A percentile compares a stretch with the other conserved stretches of the same genome.
Conservation (phyloP, 352 stramenopile species). For the Phytopythium sindhum region DNA sequence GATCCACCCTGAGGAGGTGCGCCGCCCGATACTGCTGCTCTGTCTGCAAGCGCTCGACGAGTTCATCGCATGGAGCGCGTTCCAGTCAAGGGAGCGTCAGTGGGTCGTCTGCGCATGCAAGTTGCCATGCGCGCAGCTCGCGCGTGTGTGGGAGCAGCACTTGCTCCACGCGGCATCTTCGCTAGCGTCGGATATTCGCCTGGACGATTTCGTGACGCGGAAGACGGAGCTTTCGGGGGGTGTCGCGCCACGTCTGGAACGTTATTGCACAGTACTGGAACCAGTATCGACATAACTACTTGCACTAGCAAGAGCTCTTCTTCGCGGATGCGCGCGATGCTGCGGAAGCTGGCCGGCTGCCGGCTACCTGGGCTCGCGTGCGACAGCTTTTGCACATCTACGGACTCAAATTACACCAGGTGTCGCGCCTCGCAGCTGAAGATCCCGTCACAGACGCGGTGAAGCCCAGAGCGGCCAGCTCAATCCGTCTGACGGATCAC, state of each 20-base stretch:
- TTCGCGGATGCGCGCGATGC: conserved; percentile 29
- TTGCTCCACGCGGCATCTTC: conserved; percentile 14
- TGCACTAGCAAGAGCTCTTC: conserved; percentile 64
- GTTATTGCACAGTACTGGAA: conserved; percentile 58
- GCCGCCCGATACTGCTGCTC: conserved; percentile 66
- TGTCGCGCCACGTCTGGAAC: conserved; percentile 53
- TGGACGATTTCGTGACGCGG: conserved; percentile 32
- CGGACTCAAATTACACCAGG: conserved; percentile 41
- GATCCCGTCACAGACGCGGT: background rate
- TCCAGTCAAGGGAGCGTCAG: conserved; percentile 17
- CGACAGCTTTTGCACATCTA: conserved; percentile 46
- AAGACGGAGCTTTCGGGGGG: conserved; percentile 35
- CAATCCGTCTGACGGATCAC: conserved; percentile 18
- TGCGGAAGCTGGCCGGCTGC: background rate
- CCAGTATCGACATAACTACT: conserved; percentile 54
- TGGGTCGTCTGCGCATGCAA: conserved; percentile 51
- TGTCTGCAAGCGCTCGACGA: conserved; percentile 72
- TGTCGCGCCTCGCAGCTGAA: conserved; percentile 25
- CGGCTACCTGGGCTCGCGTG: conserved; percentile 34
- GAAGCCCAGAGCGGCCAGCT: conserved; percentile 1
- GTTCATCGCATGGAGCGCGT: conserved; percentile 45
- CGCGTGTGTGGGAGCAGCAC: conserved; percentile 47
- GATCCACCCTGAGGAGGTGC: conserved; percentile 33
- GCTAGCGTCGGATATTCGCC: conserved; percentile 27
- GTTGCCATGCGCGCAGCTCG: conserved; percentile 53